Conservation (phyloP, 2,329 filamentous ascomycete genomes). For the Penicillium olsonii region DNA sequence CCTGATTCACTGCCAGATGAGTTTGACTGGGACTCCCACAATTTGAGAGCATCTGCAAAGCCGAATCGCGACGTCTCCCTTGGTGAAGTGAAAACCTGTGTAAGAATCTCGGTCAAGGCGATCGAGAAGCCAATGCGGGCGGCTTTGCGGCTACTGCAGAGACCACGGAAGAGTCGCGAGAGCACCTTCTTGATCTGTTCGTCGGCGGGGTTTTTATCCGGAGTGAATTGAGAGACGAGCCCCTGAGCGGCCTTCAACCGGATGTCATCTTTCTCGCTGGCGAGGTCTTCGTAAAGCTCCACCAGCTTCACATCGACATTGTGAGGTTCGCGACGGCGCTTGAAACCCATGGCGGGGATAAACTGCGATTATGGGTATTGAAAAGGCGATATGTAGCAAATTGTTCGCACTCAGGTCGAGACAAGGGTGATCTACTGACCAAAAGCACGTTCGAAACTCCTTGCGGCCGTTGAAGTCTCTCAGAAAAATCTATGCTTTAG, state of each 20-base stretch:
- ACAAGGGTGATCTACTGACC: constrained; percentile 4
- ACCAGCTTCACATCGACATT: constrained; percentile 49
- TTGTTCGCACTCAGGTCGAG: constrained; percentile 1
- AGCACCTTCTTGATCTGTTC: constrained; percentile 46
- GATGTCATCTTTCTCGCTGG: constrained; percentile 49
- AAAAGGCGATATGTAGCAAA: not conserved
- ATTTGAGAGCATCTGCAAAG: constrained; percentile 49
- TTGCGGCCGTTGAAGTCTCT: constrained; percentile 14
- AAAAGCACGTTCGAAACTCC: constrained; percentile 12
- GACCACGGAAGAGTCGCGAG: constrained; percentile 76
- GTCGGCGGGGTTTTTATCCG: constrained; percentile 40
- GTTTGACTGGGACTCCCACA: constrained; percentile 56
- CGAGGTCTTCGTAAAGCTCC: constrained; percentile 52
- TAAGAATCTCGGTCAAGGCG: constrained; percentile 78
- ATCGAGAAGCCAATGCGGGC: constrained; percentile 87
- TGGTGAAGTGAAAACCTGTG: constrained; percentile 61
- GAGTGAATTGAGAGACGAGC: constrained; percentile 47
- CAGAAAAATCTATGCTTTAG: constrained; percentile 18
- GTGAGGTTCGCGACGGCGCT: constrained; percentile 44
- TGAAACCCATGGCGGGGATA: constrained; percentile 33
- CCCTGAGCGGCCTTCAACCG: constrained; percentile 48
- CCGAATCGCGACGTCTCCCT: constrained; percentile 36
- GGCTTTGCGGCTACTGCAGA: constrained; percentile 87
- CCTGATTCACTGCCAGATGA: constrained; percentile 55
- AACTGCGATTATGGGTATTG: constrained; percentile 1